Evolutionary conservation across 1,139 yeast genomes (phyloP).

Genomic region (Blastobotrys buckinghamii): DNA sequence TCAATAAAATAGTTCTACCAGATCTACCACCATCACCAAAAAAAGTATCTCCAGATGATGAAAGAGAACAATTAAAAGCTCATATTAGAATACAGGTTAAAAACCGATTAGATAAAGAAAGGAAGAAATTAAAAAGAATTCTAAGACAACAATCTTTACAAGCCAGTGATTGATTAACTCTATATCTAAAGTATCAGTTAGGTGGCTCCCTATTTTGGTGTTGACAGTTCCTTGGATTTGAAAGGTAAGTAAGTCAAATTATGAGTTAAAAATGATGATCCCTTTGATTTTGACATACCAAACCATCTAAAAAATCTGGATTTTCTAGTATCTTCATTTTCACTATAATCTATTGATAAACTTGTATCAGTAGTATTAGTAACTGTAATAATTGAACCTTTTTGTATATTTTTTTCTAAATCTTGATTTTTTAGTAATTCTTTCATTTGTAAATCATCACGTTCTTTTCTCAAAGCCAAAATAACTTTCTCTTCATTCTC

Average conservation of each 20-base stretch:
- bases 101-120: slow-evolving; percentile 25
- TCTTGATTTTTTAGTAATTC: slow-evolving; percentile 2
- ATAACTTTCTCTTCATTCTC: slow-evolving; percentile 25
- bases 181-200: no score
- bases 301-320: slow-evolving; percentile 11
- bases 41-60: slow-evolving; percentile 2
- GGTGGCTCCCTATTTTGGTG: slow-evolving; percentile 5
- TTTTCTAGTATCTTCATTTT: neutral
- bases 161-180: slow-evolving; percentile 10
- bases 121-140: slow-evolving; percentile 3
- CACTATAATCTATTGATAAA: neutral
- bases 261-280: slow-evolving; percentile 11
- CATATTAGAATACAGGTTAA: slow-evolving; percentile 29
- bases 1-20: neutral
- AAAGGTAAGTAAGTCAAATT: slow-evolving; percentile 11
- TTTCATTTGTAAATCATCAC: slow-evolving; percentile 10
- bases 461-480: slow-evolving; percentile 15
- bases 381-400: neutral
- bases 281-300: slow-evolving; percentile 11
- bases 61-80: slow-evolving; percentile 17
- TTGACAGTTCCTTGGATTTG: no score
- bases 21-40: slow-evolving; percentile 9
- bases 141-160: neutral
- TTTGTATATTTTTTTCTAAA: neutral
- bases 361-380: neutral